Evolutionary conservation across 2,329 filamentous ascomycete species (phyloP).

Genomic region (Sclerotinia borealis): DNA sequence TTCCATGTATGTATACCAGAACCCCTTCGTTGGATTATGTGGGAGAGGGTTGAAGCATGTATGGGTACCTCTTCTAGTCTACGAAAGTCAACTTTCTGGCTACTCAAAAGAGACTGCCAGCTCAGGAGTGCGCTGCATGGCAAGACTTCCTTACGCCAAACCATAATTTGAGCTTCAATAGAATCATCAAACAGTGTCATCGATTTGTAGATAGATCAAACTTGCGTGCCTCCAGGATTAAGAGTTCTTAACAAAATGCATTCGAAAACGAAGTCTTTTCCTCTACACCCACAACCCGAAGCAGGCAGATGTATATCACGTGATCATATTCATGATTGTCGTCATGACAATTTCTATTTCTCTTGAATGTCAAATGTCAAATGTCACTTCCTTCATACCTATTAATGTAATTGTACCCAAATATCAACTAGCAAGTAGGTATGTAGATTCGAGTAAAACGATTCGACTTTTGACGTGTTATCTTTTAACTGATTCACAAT

Average conservation of each 20-base stretch:
- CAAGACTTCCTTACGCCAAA: neutral
- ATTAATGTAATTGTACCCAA: neutral
- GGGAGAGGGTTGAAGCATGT: neutral
- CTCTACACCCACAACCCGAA: neutral
- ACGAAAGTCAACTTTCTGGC: neutral
- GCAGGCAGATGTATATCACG: neutral
- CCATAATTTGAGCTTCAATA: neutral
- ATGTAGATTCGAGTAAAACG: neutral
- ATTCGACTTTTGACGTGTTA: neutral
- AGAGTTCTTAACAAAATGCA: neutral
- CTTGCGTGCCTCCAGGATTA: neutral
- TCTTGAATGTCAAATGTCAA: no score
- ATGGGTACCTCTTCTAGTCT: neutral
- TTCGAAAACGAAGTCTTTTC: neutral
- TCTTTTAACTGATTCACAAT: neutral
- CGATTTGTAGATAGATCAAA: neutral
- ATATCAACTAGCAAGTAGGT: neutral
- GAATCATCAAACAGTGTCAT: neutral
- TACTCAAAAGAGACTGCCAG: neutral
- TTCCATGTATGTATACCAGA: neutral
- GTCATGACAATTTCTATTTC: no score
- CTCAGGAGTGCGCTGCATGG: neutral
- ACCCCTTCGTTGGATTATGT: neutral
- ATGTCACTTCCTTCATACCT: neutral
- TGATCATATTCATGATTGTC: no score